Percentiles rank a stretch among this genome's conserved stretches.
phyloP scores from a whole-genome alignment of 805 yeast genomes.

The Kuraishia molischiana region DNA sequence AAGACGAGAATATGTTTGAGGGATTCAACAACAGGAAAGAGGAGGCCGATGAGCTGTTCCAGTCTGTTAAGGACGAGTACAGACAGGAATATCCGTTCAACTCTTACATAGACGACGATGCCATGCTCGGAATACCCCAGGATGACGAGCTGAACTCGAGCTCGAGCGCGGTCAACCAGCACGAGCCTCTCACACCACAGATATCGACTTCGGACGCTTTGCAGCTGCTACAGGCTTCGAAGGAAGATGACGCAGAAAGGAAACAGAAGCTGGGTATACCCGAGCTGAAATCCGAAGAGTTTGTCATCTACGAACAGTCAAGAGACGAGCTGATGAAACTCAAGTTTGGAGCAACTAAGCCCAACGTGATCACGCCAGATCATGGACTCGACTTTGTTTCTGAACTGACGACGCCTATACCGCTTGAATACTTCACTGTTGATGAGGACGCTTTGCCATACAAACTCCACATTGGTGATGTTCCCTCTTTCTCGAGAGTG shows the following conservation, averaged over 20 bases:
- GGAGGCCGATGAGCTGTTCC: background rate
- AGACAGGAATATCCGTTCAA: background rate
- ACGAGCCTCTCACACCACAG: conserved; percentile 2
- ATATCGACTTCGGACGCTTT: background rate
- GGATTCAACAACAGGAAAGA: conserved; percentile 3
- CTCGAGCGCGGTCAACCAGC: background rate
- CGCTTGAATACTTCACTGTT: conserved; percentile 15
- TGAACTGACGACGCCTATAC: conserved; percentile 9
- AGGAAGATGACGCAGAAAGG: background rate
- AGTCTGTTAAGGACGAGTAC: background rate
- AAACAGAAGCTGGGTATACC: background rate
- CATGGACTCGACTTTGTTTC: background rate
- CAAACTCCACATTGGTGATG: conserved; percentile 41
- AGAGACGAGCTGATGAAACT: conserved; percentile 40
- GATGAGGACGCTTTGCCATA: conserved; percentile 28
- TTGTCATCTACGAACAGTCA: conserved; percentile 28
- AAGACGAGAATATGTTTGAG: background rate
- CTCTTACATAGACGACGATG: background rate
- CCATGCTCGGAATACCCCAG: background rate
- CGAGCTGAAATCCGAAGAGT: conserved; percentile 11
- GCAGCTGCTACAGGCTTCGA: background rate
- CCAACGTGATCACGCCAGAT: conserved; percentile 15
- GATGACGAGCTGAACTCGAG: background rate
- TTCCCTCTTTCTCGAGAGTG: conserved; percentile 81
- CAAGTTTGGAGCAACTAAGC: conserved; percentile 37